Base-by-base conservation (phyloP, 306 rosid genomes). In the Trifolium repens region DNA sequence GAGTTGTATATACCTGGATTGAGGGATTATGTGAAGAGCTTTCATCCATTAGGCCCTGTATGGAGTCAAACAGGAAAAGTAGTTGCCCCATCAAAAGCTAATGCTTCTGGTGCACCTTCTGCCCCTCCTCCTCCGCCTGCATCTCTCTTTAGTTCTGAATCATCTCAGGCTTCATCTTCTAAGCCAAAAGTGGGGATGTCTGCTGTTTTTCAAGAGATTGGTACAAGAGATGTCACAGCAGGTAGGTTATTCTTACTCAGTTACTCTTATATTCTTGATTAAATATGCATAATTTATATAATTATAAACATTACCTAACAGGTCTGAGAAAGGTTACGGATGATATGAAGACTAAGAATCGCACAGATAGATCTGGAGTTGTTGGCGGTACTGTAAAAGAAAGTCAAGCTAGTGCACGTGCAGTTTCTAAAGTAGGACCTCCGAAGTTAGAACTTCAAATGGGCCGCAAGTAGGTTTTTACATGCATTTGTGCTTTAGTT, bases 261-360 rank as follows among this genome's bases (percentile, higher is more conserved):
- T 76, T 80, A 26, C 1, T 43, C 63, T 63, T 37, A 11, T 13
- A 12, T 46, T 12, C n/a, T 49, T 78, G 49, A 63, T 75, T 63
- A n/a, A 52, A 60, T 69, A 54, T 49, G 74, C 49, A 71, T 57
- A 46, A 40, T 79, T 63, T 73, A 30, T 74, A 72, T 27, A 80
- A 74, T 50, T 75, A 61, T 54, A 42, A 54, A 26, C 24, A 68
- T 63, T 79, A 46, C 9, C 43, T 61, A 17, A 73, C 64, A 96
- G 99, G 99, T 85, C 84, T 96, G 87, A 92, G 77, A 77, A 96
- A 88, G 93, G 98, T 96, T 60, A 90, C 96, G 15, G 83, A 57
- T 85, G 98, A 88, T 85, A 92, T 96, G 99, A 96, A 96, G 82
- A 72, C 97, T 44, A 96, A 96, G 87, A 92, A 96, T 71, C 98